Conservation (phyloP, 2,329 filamentous ascomycete species). For the Scopulariopsis brevicaulis region DNA sequence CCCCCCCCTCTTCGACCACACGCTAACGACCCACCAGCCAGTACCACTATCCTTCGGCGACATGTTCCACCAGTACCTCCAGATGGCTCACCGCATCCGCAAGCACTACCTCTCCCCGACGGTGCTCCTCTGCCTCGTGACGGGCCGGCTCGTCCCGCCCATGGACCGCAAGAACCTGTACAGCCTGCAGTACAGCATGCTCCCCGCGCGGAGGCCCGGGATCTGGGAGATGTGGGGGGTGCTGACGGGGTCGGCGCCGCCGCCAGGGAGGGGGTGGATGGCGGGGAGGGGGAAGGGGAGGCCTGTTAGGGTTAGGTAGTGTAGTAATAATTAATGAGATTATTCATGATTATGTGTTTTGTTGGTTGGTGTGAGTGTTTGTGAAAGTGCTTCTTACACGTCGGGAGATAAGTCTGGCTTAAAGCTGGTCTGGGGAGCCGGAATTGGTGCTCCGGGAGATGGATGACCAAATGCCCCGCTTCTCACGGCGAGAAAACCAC, state of each 20-base stretch:
- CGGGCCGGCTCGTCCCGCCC: slow-evolving; percentile 85
- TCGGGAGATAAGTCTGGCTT: too few species aligned
- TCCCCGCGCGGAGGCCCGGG: slow-evolving; percentile 69
- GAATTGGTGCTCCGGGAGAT: too few species aligned
- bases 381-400: too few species aligned
- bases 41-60: slow-evolving; percentile 81
- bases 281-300: not conserved
- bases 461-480: too few species aligned
- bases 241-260: slow-evolving; percentile 42
- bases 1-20: not conserved
- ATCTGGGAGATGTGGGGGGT: slow-evolving; percentile 79
- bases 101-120: slow-evolving; percentile 90
- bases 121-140: slow-evolving; percentile 79
- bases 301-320: not conserved
- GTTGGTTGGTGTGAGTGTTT: not conserved
- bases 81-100: slow-evolving; percentile 80
- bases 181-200: slow-evolving; percentile 94
- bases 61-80: slow-evolving; percentile 97
- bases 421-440: too few species aligned
- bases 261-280: slow-evolving; percentile 4
- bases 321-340: not conserved
- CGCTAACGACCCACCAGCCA: slow-evolving; percentile 38
- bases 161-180: slow-evolving; percentile 93
- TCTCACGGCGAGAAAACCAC: too few species aligned
- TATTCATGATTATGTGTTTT: not conserved